Conservation (phyloP, 73 alveolate genomes). For the Paramecium biaurelia region DNA sequence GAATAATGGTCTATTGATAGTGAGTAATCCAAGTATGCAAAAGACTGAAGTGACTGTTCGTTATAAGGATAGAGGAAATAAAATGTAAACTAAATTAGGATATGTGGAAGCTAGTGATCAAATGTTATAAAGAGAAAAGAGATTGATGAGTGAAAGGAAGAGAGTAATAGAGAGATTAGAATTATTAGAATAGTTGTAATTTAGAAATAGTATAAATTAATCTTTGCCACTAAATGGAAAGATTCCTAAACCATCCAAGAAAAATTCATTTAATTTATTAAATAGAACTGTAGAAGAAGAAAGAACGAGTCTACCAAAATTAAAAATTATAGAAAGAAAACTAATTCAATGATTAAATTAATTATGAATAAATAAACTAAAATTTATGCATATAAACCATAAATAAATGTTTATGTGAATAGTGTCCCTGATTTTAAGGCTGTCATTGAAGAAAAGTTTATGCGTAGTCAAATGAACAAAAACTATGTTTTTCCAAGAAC, state of each 20-base stretch:
- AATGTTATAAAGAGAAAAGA: not conserved
- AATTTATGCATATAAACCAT: not conserved
- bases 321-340: not conserved
- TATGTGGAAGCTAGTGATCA: not conserved
- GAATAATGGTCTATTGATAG: slow-evolving; percentile 10
- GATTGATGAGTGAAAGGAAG: slow-evolving; percentile 33
- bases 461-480: not conserved
- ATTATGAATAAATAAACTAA: not conserved
- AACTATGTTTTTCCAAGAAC: not conserved
- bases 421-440: not conserved
- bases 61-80: slow-evolving; percentile 1
- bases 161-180: slow-evolving; percentile 60
- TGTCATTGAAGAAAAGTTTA: not conserved
- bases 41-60: slow-evolving; percentile 26
- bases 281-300: not conserved
- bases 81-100: not conserved
- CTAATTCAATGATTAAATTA: not conserved
- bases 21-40: not conserved
- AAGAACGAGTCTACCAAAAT: not conserved
- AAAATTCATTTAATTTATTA: not conserved
- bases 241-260: not conserved
- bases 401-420: not conserved
- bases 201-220: not conserved
- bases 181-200: slow-evolving; percentile 10
- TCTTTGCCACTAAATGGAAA: not conserved